Evolutionary conservation across 441 rosid genomes (phyloP), one percentile per base, ranked within the genome.

Genomic region (Erodium chrysanthum): DNA sequence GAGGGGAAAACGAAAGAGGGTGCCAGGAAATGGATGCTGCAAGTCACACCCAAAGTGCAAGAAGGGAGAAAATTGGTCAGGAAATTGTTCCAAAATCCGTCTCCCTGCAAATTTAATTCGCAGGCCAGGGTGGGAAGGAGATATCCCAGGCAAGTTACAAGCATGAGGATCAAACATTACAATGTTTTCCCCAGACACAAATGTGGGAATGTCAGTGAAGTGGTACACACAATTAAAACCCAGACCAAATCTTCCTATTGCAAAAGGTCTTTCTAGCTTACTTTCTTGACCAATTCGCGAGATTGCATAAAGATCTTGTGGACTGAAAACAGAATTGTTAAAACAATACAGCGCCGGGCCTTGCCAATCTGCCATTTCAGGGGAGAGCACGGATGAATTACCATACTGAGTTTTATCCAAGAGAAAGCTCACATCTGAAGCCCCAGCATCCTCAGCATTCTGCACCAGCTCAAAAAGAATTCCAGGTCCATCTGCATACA

Each of bases 81-180:
- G 98, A 81, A 94, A 94, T 82, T 94, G 96, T 68, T 94, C 99
- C 84, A 94, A 75, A 69, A 94, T 85, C 78, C 87, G 87, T 80
- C 96, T 88, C 61, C 99, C 97, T 4, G 75, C 86, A 82, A 86
- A 94, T 76, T 89, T 85, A 77, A 94, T 94, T 71, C 99, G 86
- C 83, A 94, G 80, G 66, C 99, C 99, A 67, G 99, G 99, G 79
- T 94, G 97, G 63, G 97, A 89, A 68, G 99, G 97, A 70, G 97
- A 86, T 71, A 91, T 89, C 67, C 99, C 99, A 25, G 99, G 99
- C 80, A 94, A 87, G 86, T 82, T 86, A 74, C 79, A 78, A 72
- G 99, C 99, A 81, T 94, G 99, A 64, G 99, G 99, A 85, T 94
- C 99, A 85, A 94, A 94, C 91, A 94, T 89, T 66, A 94, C 97